These are phyloP conservation scores for Lanzia echinophila DNA, from an alignment of 2,329 filamentous ascomycete species.

Conservation along the genomic window DNA sequence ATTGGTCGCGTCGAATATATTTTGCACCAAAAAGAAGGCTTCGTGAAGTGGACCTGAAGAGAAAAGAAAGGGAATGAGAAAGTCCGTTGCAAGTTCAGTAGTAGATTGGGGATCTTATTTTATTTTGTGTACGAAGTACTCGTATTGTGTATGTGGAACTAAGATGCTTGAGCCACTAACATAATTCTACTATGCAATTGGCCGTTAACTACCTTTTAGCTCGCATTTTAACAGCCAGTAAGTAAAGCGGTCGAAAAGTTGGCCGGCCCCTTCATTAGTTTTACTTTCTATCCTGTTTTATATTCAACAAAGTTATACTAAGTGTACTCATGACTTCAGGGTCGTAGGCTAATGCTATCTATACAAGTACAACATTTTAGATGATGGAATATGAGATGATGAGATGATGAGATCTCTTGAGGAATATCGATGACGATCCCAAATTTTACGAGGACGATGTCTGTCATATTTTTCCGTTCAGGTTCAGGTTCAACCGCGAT, in stretches of 20 bases:
- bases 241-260: background rate
- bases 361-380: background rate
- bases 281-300: background rate
- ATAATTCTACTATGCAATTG: background rate
- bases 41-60: no score
- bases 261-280: background rate
- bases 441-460: background rate
- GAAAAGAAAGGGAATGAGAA: no score
- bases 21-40: background rate
- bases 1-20: background rate
- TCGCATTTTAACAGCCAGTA: background rate
- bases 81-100: no score
- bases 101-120: no score
- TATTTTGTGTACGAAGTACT: no score
- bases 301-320: background rate
- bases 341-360: background rate
- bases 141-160: background rate
- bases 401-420: background rate
- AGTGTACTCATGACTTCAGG: background rate
- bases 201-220: background rate
- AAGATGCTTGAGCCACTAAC: background rate
- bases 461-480: background rate
- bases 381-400: background rate
- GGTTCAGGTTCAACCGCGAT: background rate
- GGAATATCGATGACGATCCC: background rate